Conservation (phyloP, 1,139 yeast genomes). For the Geotrichum restrictum region DNA sequence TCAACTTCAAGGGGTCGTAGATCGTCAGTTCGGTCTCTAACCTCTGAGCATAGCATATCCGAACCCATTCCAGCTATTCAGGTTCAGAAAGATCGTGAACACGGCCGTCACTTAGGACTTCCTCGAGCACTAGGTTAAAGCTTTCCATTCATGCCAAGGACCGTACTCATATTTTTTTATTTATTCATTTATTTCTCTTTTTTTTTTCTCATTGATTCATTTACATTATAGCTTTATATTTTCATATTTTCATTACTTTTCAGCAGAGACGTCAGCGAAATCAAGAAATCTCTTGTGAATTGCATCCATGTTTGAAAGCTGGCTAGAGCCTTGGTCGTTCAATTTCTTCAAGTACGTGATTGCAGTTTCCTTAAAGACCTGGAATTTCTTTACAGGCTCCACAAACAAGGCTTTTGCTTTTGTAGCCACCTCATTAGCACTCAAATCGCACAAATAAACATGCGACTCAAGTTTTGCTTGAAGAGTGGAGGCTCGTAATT, state of each 20-base stretch:
- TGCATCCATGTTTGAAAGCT: neutral
- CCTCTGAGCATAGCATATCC: slow-evolving; percentile 15
- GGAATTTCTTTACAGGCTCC: neutral
- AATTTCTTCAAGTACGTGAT: neutral
- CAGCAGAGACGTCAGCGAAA: neutral
- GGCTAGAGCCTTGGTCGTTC: neutral
- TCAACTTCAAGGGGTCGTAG: neutral
- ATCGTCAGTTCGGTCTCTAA: slow-evolving; percentile 12
- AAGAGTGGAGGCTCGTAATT: neutral
- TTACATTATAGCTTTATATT: neutral
- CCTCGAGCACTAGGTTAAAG: neutral
- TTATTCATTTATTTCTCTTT: neutral
- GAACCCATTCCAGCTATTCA: slow-evolving; percentile 15
- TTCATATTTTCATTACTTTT: neutral
- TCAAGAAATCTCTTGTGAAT: neutral
- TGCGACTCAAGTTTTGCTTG: slow-evolving; percentile 3
- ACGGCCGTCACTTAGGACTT: neutral
- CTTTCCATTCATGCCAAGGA: too few relatives aligned
- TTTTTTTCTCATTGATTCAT: neutral
- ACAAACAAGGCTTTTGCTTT: neutral
- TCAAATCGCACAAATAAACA: slow-evolving; percentile 2
- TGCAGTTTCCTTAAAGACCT: slow-evolving; percentile 1
- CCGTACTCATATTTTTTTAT: neutral
- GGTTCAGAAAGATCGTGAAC: slow-evolving; percentile 9
- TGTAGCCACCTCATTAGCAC: neutral